phyloP scores from a whole-genome alignment of 495 filamentous ascomycete species.

The Penicillium verhagenii region DNA sequence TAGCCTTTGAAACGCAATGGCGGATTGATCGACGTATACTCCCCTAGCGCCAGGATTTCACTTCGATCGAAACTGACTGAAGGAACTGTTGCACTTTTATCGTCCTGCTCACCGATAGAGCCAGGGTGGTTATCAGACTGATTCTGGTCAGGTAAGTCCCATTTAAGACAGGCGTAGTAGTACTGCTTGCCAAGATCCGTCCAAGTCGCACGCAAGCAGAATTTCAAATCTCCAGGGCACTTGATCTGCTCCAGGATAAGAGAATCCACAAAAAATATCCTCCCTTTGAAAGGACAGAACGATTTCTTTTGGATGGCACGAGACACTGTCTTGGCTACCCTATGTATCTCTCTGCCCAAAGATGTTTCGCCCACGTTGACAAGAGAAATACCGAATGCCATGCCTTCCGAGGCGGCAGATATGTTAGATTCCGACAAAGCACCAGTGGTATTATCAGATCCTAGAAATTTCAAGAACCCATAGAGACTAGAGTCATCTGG shows the following conservation, averaged over 20 bases:
- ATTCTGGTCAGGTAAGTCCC: conserved; percentile 11
- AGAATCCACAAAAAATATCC: conserved; percentile 37
- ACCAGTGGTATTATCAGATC: conserved; percentile 1
- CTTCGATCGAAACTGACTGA: conserved; percentile 18
- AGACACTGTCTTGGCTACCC: conserved; percentile 19
- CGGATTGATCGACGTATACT: conserved; percentile 15
- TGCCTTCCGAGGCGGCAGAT: conserved; percentile 10
- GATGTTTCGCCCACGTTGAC: conserved; percentile 12
- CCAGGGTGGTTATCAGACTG: background rate
- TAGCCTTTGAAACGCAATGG: background rate
- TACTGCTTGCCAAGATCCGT: conserved; percentile 23
- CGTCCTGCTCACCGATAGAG: background rate
- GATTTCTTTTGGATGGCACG: background rate
- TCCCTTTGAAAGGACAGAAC: conserved; percentile 14
- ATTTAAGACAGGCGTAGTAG: conserved; percentile 38
- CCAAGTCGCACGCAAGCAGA: conserved; percentile 35
- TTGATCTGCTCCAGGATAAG: conserved; percentile 19
- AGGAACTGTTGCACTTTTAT: too few relatives aligned
- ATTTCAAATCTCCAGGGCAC: conserved; percentile 17
- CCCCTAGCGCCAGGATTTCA: conserved; percentile 24
- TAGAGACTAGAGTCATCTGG: conserved; percentile 1
- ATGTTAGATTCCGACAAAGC: conserved; percentile 26
- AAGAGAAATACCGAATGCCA: conserved; percentile 24
- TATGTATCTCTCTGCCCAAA: conserved; percentile 27
- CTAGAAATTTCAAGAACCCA: conserved; percentile 19